phyloP scores from a whole-genome alignment of 2,329 filamentous ascomycete species.

The Colletotrichum melonis region DNA sequence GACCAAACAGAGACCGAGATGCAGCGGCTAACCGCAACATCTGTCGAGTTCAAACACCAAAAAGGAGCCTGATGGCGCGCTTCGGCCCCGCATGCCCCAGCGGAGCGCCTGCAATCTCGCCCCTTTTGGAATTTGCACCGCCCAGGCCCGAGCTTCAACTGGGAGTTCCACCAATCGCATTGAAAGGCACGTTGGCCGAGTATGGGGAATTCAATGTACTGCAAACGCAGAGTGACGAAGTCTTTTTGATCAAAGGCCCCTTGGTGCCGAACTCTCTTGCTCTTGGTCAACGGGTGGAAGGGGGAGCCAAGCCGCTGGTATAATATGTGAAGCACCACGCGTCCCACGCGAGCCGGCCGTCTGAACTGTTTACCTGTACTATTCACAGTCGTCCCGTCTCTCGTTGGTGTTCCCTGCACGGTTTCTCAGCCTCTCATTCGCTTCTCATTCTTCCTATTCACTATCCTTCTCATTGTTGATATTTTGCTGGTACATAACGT shows the following conservation, averaged over 20 bases:
- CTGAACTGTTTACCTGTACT: not conserved
- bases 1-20: not conserved
- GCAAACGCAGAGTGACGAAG: conserved; percentile 27
- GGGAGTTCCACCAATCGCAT: conserved; percentile 29
- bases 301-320: not conserved
- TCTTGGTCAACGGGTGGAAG: not conserved
- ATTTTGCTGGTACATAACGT: conserved; percentile 12
- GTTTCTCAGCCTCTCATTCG: not conserved
- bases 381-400: not conserved
- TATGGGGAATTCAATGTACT: conserved; percentile 26
- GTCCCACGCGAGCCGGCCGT: not conserved
- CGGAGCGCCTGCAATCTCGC: conserved; percentile 21
- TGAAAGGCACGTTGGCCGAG: not conserved
- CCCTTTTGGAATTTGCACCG: conserved; percentile 21
- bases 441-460: not conserved
- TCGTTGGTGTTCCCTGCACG: conserved; percentile 2
- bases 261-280: not conserved
- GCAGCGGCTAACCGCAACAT: not conserved
- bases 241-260: not conserved
- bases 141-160: not conserved
- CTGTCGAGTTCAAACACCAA: not conserved
- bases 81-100: conserved; percentile 13
- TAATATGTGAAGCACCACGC: not conserved
- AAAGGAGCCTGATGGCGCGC: not conserved
- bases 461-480: conserved; percentile 8